Evolutionary conservation across 805 yeast species (phyloP).

Genomic region (Wickerhamia fluorescens): DNA sequence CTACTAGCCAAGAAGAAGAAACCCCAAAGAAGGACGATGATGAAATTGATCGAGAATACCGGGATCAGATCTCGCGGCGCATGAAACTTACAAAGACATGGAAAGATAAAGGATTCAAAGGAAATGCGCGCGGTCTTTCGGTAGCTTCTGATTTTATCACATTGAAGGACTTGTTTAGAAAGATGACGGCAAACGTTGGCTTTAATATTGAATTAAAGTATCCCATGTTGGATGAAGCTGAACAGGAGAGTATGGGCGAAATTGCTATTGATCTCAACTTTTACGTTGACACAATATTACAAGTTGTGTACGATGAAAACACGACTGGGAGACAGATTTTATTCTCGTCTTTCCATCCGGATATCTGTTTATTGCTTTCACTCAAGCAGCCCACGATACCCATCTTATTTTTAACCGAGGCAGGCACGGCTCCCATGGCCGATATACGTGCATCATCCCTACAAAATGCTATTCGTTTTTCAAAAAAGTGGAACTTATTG

Average conservation of each 20-base stretch:
- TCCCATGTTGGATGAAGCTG: constrained; percentile 92
- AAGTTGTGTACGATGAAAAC: constrained; percentile 67
- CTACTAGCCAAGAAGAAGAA: constrained; percentile 2
- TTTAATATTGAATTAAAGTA: constrained; percentile 93
- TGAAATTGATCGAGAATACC: constrained; percentile 31
- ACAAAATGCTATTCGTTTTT: constrained; percentile 87
- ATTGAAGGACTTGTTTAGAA: constrained; percentile 72
- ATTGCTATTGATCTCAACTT: constrained; percentile 74
- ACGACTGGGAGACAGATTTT: constrained; percentile 77
- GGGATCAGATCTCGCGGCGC: constrained; percentile 43
- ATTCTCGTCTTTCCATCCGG: constrained; percentile 93
- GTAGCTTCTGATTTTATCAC: constrained; percentile 92
- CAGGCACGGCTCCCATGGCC: constrained; percentile 81
- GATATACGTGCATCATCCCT: constrained; percentile 82
- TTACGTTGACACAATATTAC: constrained; percentile 82
- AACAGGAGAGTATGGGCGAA: constrained; percentile 81
- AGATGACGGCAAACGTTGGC: constrained; percentile 77
- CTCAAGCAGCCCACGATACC: constrained; percentile 93
- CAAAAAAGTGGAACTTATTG: constrained; percentile 81
- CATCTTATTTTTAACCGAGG: constrained; percentile 80
- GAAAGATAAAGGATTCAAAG: constrained; percentile 81
- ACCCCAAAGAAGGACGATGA: constrained; percentile 14
- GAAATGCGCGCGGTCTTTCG: constrained; percentile 83
- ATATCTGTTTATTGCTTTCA: constrained; percentile 76
- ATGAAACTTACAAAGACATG: constrained; percentile 86